phyloP scores from a whole-genome alignment of 2,329 filamentous ascomycete species.

The Clarireedia sp. region DNA sequence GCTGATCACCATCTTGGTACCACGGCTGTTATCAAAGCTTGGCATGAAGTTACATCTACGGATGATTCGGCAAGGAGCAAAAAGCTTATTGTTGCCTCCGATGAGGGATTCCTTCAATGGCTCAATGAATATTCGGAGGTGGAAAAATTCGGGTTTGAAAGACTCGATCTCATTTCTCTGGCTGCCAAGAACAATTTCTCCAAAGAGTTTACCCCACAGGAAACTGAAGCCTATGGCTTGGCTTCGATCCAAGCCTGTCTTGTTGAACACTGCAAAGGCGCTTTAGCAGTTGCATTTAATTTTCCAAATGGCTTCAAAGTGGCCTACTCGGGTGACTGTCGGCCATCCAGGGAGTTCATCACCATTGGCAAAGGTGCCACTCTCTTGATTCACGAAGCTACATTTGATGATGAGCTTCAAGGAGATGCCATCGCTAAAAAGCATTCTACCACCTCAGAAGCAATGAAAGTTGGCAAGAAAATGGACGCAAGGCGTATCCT shows the following conservation, averaged over 20 bases:
- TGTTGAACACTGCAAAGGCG: slow-evolving; percentile 73
- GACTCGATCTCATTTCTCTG: slow-evolving; percentile 25
- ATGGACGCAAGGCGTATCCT: slow-evolving; percentile 79
- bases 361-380: slow-evolving; percentile 66
- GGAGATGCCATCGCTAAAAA: slow-evolving; percentile 79
- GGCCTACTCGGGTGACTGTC: slow-evolving; percentile 90
- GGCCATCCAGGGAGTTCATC: slow-evolving; percentile 65
- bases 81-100: slow-evolving; percentile 60
- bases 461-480: slow-evolving; percentile 62
- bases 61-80: slow-evolving; percentile 32
- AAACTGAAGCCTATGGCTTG: slow-evolving; percentile 52
- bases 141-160: slow-evolving; percentile 67
- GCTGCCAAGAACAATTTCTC: slow-evolving; percentile 14
- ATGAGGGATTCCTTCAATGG: slow-evolving; percentile 64
- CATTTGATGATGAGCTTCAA: slow-evolving; percentile 78
- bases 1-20: slow-evolving; percentile 93
- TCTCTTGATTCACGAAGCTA: slow-evolving; percentile 89
- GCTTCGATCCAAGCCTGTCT: slow-evolving; percentile 54
- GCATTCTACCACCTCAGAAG: slow-evolving; percentile 83
- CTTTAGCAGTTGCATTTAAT: slow-evolving; percentile 69
- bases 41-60: slow-evolving; percentile 50
- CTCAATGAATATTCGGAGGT: slow-evolving; percentile 71
- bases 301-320: slow-evolving; percentile 77
- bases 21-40: slow-evolving; percentile 71
- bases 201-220: slow-evolving; percentile 31